Percentiles rank a stretch among this genome's conserved stretches.
Evolutionary conservation across 2,329 filamentous ascomycete species (phyloP).

Genomic region (Daldinia sp.): DNA sequence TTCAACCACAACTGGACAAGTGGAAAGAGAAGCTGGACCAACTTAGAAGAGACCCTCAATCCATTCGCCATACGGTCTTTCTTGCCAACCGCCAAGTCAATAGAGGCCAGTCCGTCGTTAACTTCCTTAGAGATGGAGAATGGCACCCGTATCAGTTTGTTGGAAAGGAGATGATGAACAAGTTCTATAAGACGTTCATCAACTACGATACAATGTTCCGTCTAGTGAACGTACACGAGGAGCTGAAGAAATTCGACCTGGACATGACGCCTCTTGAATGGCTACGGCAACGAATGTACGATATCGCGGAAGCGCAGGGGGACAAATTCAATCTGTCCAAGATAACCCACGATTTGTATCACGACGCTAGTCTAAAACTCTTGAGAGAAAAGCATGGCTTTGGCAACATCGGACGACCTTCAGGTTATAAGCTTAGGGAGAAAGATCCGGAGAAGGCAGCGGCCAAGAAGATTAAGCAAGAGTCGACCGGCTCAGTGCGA

Average conservation of each 20-base stretch:
- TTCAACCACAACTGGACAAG: constrained; percentile 59
- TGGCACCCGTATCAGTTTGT: constrained; percentile 70
- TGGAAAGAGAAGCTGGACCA: constrained; percentile 62
- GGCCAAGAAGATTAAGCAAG: constrained; percentile 50
- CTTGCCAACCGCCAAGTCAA: constrained; percentile 68
- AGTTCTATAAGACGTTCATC: constrained; percentile 54
- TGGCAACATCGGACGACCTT: constrained; percentile 69
- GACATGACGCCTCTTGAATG: constrained; percentile 66
- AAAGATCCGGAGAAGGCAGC: constrained; percentile 52
- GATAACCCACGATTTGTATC: constrained; percentile 67
- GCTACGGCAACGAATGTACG: constrained; percentile 68
- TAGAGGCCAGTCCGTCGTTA: constrained; percentile 64
- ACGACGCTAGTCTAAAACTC: constrained; percentile 64
- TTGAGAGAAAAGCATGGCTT: constrained; percentile 66
- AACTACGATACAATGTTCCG: constrained; percentile 70
- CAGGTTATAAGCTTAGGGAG: constrained; percentile 56
- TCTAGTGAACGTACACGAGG: constrained; percentile 65
- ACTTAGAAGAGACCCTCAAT: constrained; percentile 44
- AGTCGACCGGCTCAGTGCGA: constrained; percentile 38
- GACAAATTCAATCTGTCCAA: constrained; percentile 64
- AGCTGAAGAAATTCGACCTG: constrained; percentile 66
- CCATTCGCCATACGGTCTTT: constrained; percentile 59
- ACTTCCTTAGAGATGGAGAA: constrained; percentile 63
- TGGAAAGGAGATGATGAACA: constrained; percentile 63
- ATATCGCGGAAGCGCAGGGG: constrained; percentile 60